phyloP scores from a whole-genome alignment of 768 basidiomycete species.

The Termitomyces sp. region DNA sequence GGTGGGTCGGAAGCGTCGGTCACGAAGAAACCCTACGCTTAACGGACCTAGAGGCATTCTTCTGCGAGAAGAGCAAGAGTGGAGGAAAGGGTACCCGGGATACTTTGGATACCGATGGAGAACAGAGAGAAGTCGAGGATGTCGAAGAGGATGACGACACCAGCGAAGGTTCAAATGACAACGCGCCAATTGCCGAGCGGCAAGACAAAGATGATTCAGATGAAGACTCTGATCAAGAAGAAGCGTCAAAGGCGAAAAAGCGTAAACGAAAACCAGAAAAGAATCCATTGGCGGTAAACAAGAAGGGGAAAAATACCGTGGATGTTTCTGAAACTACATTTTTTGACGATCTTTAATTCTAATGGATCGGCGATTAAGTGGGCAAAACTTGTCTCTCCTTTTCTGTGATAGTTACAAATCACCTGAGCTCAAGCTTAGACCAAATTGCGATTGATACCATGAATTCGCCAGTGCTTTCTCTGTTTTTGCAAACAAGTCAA shows the following conservation, averaged over 20 bases:
- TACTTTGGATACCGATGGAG: constrained; percentile 5
- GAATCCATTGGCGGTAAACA: constrained; percentile 40
- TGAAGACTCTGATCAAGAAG: constrained; percentile 18
- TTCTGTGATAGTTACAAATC: neutral
- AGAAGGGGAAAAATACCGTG: constrained; percentile 55
- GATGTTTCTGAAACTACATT: constrained; percentile 51
- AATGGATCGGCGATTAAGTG: neutral
- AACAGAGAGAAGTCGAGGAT: constrained; percentile 30
- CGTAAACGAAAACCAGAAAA: constrained; percentile 53
- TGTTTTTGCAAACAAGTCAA: neutral
- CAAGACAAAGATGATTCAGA: constrained; percentile 18
- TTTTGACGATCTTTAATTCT: constrained; percentile 55
- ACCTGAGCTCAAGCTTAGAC: neutral
- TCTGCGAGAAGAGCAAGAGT: constrained; percentile 26
- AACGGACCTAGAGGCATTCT: constrained; percentile 78
- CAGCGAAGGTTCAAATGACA: constrained; percentile 15
- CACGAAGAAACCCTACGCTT: constrained; percentile 85
- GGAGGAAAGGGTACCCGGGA: neutral
- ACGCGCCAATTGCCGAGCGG: constrained; percentile 19
- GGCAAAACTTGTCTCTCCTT: neutral
- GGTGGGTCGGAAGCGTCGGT: constrained; percentile 91
- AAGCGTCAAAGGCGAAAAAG: constrained; percentile 34
- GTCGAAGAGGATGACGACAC: constrained; percentile 19
- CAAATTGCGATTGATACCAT: neutral
- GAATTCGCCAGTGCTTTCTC: neutral